phyloP scores from a whole-genome alignment of 805 yeast genomes.

The Zygosaccharomyces kombuchaensis region DNA sequence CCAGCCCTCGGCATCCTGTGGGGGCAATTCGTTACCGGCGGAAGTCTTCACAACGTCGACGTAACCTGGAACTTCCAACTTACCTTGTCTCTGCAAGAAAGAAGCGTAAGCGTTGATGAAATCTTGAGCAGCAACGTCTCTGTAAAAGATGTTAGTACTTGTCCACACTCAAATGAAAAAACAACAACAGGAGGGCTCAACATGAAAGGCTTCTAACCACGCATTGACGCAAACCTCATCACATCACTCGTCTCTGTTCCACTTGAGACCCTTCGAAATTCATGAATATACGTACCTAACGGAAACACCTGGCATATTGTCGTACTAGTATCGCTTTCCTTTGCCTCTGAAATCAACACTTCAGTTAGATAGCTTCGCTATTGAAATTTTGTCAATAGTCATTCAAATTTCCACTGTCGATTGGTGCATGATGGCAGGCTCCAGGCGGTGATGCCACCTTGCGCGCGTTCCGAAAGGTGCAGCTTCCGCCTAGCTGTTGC shows the following conservation, averaged over 20 bases:
- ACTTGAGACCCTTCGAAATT: background rate
- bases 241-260: slow-evolving; percentile 1
- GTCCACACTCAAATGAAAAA: slow-evolving; percentile 5
- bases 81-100: slow-evolving; percentile 99
- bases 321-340: slow-evolving; percentile 18
- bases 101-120: slow-evolving; percentile 99
- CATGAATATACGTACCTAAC: slow-evolving; percentile 71
- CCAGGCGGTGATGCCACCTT: background rate
- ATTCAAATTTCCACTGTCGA: slow-evolving; percentile 3
- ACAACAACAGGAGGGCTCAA: background rate
- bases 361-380: background rate
- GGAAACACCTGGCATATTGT: slow-evolving; percentile 94
- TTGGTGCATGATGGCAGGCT: slow-evolving; percentile 3
- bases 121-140: slow-evolving; percentile 99
- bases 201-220: background rate
- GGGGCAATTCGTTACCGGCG: slow-evolving; percentile 98
- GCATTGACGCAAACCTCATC: background rate
- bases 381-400: slow-evolving; percentile 6
- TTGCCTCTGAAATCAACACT: slow-evolving; percentile 4
- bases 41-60: slow-evolving; percentile 99
- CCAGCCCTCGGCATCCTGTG: slow-evolving; percentile 99
- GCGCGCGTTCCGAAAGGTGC: background rate
- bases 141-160: slow-evolving; percentile 39
- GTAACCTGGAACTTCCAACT: slow-evolving; percentile 99
- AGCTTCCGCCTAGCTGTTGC: slow-evolving; percentile 1